These are phyloP conservation scores for Selaginella tamariscina DNA, from an alignment of 75 land plant species.

Conservation along the genomic window DNA sequence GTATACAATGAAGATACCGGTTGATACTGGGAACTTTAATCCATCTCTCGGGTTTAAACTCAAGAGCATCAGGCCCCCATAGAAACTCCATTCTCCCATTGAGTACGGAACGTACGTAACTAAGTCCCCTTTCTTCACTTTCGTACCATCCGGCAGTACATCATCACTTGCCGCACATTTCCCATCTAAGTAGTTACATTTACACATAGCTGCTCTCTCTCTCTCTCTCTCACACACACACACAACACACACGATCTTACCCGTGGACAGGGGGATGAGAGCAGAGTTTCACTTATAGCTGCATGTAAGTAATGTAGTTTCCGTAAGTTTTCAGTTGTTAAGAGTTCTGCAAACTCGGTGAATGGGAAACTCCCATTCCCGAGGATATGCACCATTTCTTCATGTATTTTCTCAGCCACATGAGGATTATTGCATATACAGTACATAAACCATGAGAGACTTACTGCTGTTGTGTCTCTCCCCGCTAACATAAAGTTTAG, in stretches of 20 bases:
- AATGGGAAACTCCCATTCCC: not conserved
- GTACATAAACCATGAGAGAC: constrained; percentile 19
- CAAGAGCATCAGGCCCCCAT: constrained; percentile 19
- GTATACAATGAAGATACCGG: constrained; percentile 77
- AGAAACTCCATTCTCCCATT: constrained; percentile 18
- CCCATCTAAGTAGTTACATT: constrained; percentile 4
- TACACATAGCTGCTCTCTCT: too few relatives aligned
- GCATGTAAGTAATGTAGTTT: constrained; percentile 53
- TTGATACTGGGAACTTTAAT: constrained; percentile 45
- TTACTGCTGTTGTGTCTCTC: constrained; percentile 19
- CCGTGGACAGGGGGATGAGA: constrained; percentile 62
- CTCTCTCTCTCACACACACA: too few relatives aligned
- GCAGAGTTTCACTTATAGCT: constrained; percentile 49
- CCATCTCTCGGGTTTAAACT: constrained; percentile 26
- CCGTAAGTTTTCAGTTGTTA: not conserved
- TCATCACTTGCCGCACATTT: constrained; percentile 5
- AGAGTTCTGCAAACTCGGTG: not conserved
- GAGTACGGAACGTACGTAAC: constrained; percentile 5
- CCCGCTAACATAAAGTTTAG: constrained; percentile 19
- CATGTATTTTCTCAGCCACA: not conserved
- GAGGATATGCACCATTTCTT: not conserved
- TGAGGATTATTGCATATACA: not conserved
- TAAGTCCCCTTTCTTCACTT: not conserved
- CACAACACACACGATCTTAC: too few relatives aligned
- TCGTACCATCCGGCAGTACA: constrained; percentile 15